Base-by-base conservation (phyloP, 768 basidiomycete species). In the Infundibulicybe gibba region DNA sequence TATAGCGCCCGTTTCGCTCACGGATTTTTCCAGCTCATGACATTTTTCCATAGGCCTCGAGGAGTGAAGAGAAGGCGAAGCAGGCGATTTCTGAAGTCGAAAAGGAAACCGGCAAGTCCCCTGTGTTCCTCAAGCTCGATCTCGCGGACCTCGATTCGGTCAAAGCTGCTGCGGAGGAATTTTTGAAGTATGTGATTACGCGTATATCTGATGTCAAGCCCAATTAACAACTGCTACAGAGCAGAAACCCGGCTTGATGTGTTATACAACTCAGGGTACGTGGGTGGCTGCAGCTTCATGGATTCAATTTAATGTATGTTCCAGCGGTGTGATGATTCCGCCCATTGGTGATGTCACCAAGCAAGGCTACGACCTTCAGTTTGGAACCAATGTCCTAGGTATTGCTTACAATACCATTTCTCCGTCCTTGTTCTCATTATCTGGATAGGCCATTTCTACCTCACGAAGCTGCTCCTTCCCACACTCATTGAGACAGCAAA, bases 361-460 rank as follows among this genome's bases (percentile, higher is more conserved):
- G 13, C 50, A 60, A 15, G 61, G 64, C 12, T 67, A 66, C 43
- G 70, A 69, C 46, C 47, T 66, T 0, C 67, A 68, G 44, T 65
- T 67, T 40, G 67, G 65, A 10, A 66, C 62, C 1, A 63, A 67
- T 40, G 54, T 53, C 3, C 45, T 65, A 12, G 57, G 61, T 71
- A 60, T 44, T 67, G 65, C 41, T 41, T 61, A 2, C 56, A 53
- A n/a, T n/a, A n/a, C 30, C 58, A 57, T 34, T 58, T 5, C 56
- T 49, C 17, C 34, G 3, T 39, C 10, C 16, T n/a, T 15, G 33
- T 25, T 14, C 11, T n/a, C 25, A n/a, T 20, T n/a, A 32, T 32
- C 17, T 12, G 19, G 17, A 11, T 35, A 80, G 82, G 85, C 2
- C 85, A 80, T 55, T 81, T 74, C 56, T 72, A 78, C 54, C 70